Percentiles rank a stretch among this genome's conserved stretches.
Evolutionary conservation across 257 asterid species (phyloP).

Genomic region (Forsythia viridissima): DNA sequence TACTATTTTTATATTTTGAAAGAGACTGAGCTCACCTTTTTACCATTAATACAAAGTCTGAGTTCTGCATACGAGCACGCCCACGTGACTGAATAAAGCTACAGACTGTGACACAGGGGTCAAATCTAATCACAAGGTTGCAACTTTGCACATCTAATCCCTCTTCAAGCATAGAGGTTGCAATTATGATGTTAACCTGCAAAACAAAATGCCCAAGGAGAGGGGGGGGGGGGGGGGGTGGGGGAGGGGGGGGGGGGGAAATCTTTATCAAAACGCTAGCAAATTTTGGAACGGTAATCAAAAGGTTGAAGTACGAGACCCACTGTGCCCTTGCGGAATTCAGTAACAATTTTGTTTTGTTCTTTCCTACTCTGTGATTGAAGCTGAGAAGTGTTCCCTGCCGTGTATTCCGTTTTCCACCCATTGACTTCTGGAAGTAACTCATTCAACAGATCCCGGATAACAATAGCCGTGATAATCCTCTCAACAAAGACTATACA

Average conservation of each 20-base stretch:
- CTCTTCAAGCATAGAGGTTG: slow-evolving; percentile 94
- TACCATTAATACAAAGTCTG: slow-evolving; percentile 76
- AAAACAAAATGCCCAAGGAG: slow-evolving; percentile 2
- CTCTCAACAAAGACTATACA: slow-evolving; percentile 87
- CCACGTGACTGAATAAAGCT: slow-evolving; percentile 97
- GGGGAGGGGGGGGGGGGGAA: background rate
- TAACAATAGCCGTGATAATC: slow-evolving; percentile 72
- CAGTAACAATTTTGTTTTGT: slow-evolving; percentile 57
- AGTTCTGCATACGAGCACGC: slow-evolving; percentile 89
- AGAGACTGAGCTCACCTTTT: slow-evolving; percentile 46
- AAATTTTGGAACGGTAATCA: background rate
- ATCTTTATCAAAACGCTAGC: background rate
- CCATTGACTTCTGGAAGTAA: slow-evolving; percentile 52
- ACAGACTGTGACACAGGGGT: slow-evolving; percentile 71
- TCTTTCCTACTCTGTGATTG: slow-evolving; percentile 65
- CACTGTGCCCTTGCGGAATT: slow-evolving; percentile 66
- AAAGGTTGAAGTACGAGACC: background rate
- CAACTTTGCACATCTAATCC: slow-evolving; percentile 94
- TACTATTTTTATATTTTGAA: background rate
- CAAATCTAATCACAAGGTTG: slow-evolving; percentile 90
- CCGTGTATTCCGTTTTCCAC: slow-evolving; percentile 74
- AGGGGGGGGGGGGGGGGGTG: slow-evolving; percentile 2
- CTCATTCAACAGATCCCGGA: slow-evolving; percentile 60
- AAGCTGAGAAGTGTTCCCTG: slow-evolving; percentile 47
- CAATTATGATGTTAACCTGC: slow-evolving; percentile 79